Percentiles rank a stretch among this genome's conserved stretches.
These are phyloP conservation scores for Harrya chromipes DNA, from an alignment of 768 basidiomycete genomes.

Conservation along the genomic window DNA sequence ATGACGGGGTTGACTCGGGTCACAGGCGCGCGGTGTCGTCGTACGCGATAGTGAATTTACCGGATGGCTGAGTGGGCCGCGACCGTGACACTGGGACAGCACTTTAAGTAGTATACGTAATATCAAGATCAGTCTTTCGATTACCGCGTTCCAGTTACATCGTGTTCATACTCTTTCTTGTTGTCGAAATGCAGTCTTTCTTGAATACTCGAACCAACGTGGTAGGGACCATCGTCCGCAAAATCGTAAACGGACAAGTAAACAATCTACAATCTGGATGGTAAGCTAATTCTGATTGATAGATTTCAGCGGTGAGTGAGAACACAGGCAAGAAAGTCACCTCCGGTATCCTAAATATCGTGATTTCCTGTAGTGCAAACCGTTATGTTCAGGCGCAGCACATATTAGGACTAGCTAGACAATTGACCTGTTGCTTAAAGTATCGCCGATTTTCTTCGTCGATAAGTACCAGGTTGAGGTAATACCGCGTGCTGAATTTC, in stretches of 20 bases:
- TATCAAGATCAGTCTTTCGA: slow-evolving; percentile 6
- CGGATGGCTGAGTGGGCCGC: slow-evolving; percentile 16
- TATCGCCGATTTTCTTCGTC: slow-evolving; percentile 98
- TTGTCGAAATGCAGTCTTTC: not conserved
- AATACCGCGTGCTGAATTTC: slow-evolving; percentile 96
- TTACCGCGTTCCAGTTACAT: slow-evolving; percentile 1
- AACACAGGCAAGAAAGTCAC: slow-evolving; percentile 31
- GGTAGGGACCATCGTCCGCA: not conserved
- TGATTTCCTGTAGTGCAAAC: slow-evolving; percentile 60
- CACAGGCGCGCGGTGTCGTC: slow-evolving; percentile 28
- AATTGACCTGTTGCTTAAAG: slow-evolving; percentile 88
- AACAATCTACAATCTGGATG: not conserved
- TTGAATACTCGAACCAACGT: slow-evolving; percentile 4
- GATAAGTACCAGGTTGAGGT: slow-evolving; percentile 94
- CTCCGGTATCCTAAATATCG: slow-evolving; percentile 87
- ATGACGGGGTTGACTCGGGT: slow-evolving; percentile 16
- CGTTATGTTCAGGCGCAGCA: not conserved
- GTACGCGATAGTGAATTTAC: slow-evolving; percentile 29
- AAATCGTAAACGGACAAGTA: slow-evolving; percentile 7
- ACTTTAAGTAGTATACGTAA: slow-evolving; percentile 12
- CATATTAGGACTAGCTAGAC: not conserved
- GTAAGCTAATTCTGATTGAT: slow-evolving; percentile 34
- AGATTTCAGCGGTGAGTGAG: slow-evolving; percentile 1
- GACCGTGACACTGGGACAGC: too few species aligned
- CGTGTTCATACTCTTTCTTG: not conserved